Evolutionary conservation across 108 stramenopile genomes (phyloP).

Genomic region (Fragilaria radians): DNA sequence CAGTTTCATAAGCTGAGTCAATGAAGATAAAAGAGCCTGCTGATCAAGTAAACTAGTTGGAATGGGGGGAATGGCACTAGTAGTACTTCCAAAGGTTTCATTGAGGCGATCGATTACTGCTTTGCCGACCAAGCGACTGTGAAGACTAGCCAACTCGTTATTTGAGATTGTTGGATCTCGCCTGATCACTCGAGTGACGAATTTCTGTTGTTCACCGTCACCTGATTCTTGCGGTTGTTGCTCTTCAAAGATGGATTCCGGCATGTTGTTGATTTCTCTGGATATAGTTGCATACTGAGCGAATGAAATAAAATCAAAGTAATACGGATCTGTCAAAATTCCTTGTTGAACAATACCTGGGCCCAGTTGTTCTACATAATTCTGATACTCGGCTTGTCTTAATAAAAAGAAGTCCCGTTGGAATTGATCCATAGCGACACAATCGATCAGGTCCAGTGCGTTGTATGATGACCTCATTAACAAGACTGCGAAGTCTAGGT

Average conservation of each 20-base stretch:
- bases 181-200: constrained; percentile 50
- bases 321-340: constrained; percentile 75
- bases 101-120: constrained; percentile 51
- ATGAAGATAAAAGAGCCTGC: constrained; percentile 1
- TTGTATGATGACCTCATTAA: constrained; percentile 83
- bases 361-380: constrained; percentile 51
- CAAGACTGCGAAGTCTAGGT: constrained; percentile 73
- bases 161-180: constrained; percentile 57
- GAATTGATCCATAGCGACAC: constrained; percentile 84
- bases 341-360: constrained; percentile 68
- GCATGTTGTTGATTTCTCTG: constrained; percentile 53
- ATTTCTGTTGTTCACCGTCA: constrained; percentile 44
- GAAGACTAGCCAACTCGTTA: constrained; percentile 26
- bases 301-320: constrained; percentile 89
- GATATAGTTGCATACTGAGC: constrained; percentile 75
- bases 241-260: constrained; percentile 64
- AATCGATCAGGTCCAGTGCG: constrained; percentile 67
- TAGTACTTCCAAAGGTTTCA: constrained; percentile 55
- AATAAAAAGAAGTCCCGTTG: constrained; percentile 81
- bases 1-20: constrained; percentile 59
- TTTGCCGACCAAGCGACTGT: constrained; percentile 49
- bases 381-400: constrained; percentile 64
- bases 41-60: constrained; percentile 24
- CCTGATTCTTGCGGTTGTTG: constrained; percentile 44
- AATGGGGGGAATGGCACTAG: constrained; percentile 44